phyloP scores from a whole-genome alignment of 805 yeast genomes.

The Saccharomycopsis synnaedendra region DNA sequence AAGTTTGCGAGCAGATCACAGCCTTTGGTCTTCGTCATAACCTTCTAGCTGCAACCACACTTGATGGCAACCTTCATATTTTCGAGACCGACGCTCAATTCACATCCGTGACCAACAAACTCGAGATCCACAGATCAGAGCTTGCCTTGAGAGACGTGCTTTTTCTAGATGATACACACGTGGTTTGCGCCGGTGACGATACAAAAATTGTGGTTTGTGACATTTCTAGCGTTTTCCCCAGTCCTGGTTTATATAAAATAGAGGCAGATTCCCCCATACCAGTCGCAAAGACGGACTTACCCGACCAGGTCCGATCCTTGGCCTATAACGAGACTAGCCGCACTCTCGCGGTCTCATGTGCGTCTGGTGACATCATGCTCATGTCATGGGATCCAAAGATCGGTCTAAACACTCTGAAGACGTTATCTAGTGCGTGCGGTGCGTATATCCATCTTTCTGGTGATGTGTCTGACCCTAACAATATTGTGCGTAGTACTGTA shows the following conservation, averaged over 20 bases:
- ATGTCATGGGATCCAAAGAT: conserved; percentile 25
- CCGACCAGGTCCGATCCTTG: conserved; percentile 46
- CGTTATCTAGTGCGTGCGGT: conserved; percentile 23
- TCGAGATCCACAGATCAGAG: conserved; percentile 8
- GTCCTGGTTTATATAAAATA: background rate
- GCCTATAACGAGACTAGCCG: conserved; percentile 49
- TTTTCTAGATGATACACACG: conserved; percentile 13
- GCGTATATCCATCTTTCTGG: conserved; percentile 30
- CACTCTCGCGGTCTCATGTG: conserved; percentile 42
- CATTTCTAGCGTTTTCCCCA: background rate
- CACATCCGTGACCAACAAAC: background rate
- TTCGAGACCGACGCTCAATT: background rate
- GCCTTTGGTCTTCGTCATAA: conserved; percentile 28
- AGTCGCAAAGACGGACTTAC: conserved; percentile 23
- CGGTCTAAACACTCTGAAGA: background rate
- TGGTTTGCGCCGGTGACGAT: conserved; percentile 59
- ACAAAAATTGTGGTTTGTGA: conserved; percentile 37
- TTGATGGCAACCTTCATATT: conserved; percentile 13
- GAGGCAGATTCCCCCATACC: background rate
- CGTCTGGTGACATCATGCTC: conserved; percentile 48
- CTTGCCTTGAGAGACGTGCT: conserved; percentile 12
- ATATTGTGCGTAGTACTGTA: conserved; percentile 27
- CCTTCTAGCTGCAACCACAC: conserved; percentile 22
- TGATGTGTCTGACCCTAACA: conserved; percentile 23
- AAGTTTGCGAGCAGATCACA: conserved; percentile 36